A percentile compares a stretch with the other conserved stretches of the same genome.
Conservation (phyloP, 2,329 filamentous ascomycete species). For the Fusarium paranaense region DNA sequence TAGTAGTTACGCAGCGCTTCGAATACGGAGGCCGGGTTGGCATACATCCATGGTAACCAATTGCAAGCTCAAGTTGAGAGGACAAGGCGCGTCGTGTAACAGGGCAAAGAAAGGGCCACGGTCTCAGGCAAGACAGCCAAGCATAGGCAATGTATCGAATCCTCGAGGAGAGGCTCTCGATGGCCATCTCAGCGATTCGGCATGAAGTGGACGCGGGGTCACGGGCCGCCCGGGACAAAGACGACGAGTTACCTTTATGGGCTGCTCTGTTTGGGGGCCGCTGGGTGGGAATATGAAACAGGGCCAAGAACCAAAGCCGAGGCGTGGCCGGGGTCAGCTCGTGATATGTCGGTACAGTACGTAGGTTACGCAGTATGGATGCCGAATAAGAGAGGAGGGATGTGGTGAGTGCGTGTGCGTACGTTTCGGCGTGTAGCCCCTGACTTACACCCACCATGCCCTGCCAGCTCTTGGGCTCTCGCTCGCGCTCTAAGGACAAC, state of each 20-base stretch:
- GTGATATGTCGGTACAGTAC: slow-evolving; percentile 6
- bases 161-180: neutral
- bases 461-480: neutral
- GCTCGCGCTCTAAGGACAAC: neutral
- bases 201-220: neutral
- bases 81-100: neutral
- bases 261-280: slow-evolving; percentile 6
- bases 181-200: neutral
- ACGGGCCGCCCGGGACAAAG: neutral
- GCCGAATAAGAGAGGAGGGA: neutral
- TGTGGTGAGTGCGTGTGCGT: slow-evolving; percentile 15
- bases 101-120: neutral
- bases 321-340: neutral
- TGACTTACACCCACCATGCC: slow-evolving; percentile 5
- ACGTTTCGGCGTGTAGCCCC: slow-evolving; percentile 27
- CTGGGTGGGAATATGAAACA: slow-evolving; percentile 22
- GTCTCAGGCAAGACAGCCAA: neutral
- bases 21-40: neutral
- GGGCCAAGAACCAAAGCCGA: slow-evolving; percentile 2
- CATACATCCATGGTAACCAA: neutral
- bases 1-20: neutral
- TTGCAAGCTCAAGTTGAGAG: neutral
- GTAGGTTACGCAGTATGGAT: neutral
- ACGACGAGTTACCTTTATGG: neutral
- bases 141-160: neutral